Conservation (phyloP, 257 asterid genomes). For the Solanum arcanum region DNA sequence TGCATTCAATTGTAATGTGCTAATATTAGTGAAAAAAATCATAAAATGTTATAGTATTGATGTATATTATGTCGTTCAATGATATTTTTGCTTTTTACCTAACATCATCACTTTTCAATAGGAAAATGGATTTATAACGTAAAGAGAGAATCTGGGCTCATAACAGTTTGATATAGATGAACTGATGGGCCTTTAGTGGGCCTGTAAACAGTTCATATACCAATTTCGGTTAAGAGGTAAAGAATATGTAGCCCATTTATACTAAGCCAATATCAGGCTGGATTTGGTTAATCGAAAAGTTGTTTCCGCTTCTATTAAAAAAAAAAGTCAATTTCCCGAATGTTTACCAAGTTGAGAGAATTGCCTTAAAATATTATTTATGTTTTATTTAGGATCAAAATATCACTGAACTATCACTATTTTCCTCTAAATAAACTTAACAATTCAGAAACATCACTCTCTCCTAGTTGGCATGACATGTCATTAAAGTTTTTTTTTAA, state of each 20-base stretch:
- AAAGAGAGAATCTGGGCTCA: background rate
- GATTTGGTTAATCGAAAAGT: background rate
- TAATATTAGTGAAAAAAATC: background rate
- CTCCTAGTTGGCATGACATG: no score
- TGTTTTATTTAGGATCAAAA: no score
- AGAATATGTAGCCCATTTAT: background rate
- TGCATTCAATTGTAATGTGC: background rate
- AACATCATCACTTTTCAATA: background rate
- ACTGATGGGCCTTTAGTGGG: background rate
- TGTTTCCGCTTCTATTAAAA: no score
- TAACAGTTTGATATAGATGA: background rate
- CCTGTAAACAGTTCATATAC: background rate
- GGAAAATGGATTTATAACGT: background rate
- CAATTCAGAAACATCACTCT: no score
- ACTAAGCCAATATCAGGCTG: background rate
- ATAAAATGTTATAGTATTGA: background rate
- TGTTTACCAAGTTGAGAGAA: no score
- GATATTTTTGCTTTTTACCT: no score
- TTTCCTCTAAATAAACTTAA: no score
- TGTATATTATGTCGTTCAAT: background rate
- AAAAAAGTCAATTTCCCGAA: no score
- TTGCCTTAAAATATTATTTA: no score
- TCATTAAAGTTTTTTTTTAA: no score
- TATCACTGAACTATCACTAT: no score
- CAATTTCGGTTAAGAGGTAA: background rate